Percentiles rank a stretch among this genome's conserved stretches.
phyloP scores from a whole-genome alignment of 805 yeast species.

The Cyberlindnera suaveolens region DNA sequence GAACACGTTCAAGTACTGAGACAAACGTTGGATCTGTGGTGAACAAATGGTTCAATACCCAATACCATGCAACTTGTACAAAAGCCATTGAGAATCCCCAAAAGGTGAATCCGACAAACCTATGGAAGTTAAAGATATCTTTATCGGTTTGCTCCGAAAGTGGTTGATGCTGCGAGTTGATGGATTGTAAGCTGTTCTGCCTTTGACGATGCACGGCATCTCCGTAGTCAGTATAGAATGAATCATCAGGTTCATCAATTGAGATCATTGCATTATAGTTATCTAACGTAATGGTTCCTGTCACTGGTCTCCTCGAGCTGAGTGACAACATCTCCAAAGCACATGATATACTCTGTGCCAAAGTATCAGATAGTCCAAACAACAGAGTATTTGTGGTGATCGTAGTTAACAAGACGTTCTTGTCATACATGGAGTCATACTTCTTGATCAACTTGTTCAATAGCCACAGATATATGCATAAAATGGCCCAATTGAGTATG shows the following conservation, averaged over 20 bases:
- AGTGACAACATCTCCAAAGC: slow-evolving; percentile 10
- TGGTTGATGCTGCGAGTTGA: slow-evolving; percentile 25
- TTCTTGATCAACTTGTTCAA: slow-evolving; percentile 48
- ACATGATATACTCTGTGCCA: slow-evolving; percentile 58
- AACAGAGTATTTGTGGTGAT: slow-evolving; percentile 73
- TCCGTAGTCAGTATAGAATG: slow-evolving; percentile 25
- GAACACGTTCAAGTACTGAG: slow-evolving; percentile 77
- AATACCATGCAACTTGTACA: slow-evolving; percentile 85
- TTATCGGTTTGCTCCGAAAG: slow-evolving; percentile 22
- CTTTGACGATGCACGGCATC: slow-evolving; percentile 21
- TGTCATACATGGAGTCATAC: slow-evolving; percentile 56
- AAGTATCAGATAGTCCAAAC: slow-evolving; percentile 84
- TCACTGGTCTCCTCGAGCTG: not conserved
- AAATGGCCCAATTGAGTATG: slow-evolving; percentile 46
- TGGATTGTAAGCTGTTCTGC: slow-evolving; percentile 23
- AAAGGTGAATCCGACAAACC: slow-evolving; percentile 71
- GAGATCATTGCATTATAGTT: slow-evolving; percentile 3
- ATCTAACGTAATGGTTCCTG: slow-evolving; percentile 11
- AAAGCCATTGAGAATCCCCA: slow-evolving; percentile 88
- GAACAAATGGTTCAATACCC: slow-evolving; percentile 69
- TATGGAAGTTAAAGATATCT: slow-evolving; percentile 50
- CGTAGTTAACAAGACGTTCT: slow-evolving; percentile 68
- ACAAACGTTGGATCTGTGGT: slow-evolving; percentile 78
- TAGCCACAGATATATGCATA: slow-evolving; percentile 41
- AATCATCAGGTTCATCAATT: slow-evolving; percentile 17